Evolutionary conservation across 345 rosid species (phyloP), one percentile per base, ranked within the genome.

Genomic region (Salix brachista): DNA sequence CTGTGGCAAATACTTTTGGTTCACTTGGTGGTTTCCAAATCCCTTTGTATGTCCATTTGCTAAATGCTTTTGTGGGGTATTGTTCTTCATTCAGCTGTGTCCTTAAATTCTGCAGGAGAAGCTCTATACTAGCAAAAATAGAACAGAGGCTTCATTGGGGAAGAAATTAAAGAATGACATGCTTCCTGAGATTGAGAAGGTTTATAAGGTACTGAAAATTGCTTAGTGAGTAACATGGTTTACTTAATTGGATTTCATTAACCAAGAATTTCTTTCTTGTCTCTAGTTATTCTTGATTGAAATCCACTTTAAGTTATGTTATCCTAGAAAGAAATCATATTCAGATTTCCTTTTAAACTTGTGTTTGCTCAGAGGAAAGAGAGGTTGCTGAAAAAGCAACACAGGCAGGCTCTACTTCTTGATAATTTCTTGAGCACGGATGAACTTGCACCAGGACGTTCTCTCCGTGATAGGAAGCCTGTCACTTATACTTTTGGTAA

Each of bases 121-220:
- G 83, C 97, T 96, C 76, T 83, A 85, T 75, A 68, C 86, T 70
- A 94, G 99, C 84, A 89, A 80, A 87, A 96, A 92, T 84, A 91
- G 99, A 87, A 87, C 90, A 6, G 99, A 96, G 86, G 86, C 82
- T 77, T 91, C 96, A 12, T 73, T 96, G 39, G 99, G 97, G 84
- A 96, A 92, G 88, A 96, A 91, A 86, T 80, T 96, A 81, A 85
- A 87, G 86, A 94, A 76, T 80, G 95, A 92, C 83, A 89, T 91
- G 97, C 98, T 96, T 83, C 96, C 97, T 37, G 99, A 96, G 82
- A 93, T 96, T 72, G 99, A 91, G 82, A 96, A 86, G 85, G 96
- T 90, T 85, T 94, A 96, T 79, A 96, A 94, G 99, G 99, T 96
- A 86, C 77, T 28, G 13, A 8, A 72, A 71, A 42, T 64, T 61